These are phyloP conservation scores for Tephrocybe sp. DNA, from an alignment of 768 basidiomycete species.

Conservation along the genomic window DNA sequence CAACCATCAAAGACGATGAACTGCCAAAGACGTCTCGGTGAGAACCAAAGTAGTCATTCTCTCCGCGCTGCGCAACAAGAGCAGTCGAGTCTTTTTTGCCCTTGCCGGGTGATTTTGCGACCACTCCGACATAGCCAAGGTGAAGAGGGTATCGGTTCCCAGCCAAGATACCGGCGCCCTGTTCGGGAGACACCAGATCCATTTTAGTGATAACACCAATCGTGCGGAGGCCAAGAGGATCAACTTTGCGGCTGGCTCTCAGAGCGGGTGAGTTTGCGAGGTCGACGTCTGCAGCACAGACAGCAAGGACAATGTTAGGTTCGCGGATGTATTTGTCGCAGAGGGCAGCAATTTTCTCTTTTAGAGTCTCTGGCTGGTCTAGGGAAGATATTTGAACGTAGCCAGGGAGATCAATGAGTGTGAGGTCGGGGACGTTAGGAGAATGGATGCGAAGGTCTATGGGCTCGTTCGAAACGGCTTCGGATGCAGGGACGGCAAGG, in stretches of 20 bases:
- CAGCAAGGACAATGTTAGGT: slow-evolving; percentile 99
- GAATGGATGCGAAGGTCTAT: slow-evolving; percentile 98
- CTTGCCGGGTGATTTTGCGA: slow-evolving; percentile 76
- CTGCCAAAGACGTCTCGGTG: slow-evolving; percentile 64
- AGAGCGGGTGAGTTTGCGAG: slow-evolving; percentile 97
- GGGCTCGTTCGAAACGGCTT: slow-evolving; percentile 92
- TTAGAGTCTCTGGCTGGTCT: slow-evolving; percentile 94
- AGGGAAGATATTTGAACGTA: slow-evolving; percentile 94
- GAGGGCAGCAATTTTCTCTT: slow-evolving; percentile 85
- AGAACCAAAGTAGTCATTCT: slow-evolving; percentile 66
- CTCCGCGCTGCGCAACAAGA: slow-evolving; percentile 52
- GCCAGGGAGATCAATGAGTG: slow-evolving; percentile 95
- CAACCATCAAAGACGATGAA: slow-evolving; percentile 77
- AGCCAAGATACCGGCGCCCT: slow-evolving; percentile 76
- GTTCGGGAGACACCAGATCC: slow-evolving; percentile 89
- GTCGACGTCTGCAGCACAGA: slow-evolving; percentile 98
- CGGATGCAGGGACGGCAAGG: slow-evolving; percentile 84
- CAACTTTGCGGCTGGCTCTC: slow-evolving; percentile 89
- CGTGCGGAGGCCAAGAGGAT: slow-evolving; percentile 92
- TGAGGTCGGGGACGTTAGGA: slow-evolving; percentile 93
- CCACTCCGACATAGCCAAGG: slow-evolving; percentile 95
- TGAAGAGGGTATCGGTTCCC: slow-evolving; percentile 97
- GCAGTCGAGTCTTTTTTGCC: slow-evolving; percentile 48
- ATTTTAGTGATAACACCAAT: slow-evolving; percentile 99
- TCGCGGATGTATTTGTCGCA: slow-evolving; percentile 99